Evolutionary conservation across 208 protist genomes (phyloP), one percentile per base, ranked within the genome.

Genomic region (Trypanosoma caninum): DNA sequence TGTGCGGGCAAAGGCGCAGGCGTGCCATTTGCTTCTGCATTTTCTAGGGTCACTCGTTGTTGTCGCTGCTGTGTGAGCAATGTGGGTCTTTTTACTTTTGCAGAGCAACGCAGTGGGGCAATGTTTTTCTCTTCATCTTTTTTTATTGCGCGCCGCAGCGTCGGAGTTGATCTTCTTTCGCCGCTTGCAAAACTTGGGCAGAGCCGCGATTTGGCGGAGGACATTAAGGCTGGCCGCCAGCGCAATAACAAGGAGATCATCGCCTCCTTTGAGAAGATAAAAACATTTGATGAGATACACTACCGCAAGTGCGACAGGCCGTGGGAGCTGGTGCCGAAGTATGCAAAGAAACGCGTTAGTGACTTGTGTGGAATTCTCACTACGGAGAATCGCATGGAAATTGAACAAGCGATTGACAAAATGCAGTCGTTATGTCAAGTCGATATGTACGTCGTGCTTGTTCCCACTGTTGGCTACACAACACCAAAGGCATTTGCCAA

Each of bases 171-270:
- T 34, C 76, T 93, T n/a, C 78, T 90, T 34, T 85, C 82, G 16
- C 75, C 86, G 14, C 58, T 90, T 0, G 69, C 86, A 18, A 93
- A 93, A 70, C 76, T 94, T 7, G 87, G 87, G 28, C 77, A 88
- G 53, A 94, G 87, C 59, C 72, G 82, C 16, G 84, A 89, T 47
- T 74, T 94, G 34, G 81, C 84, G 4, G 76, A 56, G 0, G 80
- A 87, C 47, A 70, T 94, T 28, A 89, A 90, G 62, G 87, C 73
- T 16, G 79, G 78, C 11, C 68, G 83, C 3, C 67, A 81, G 42
- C 84, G 84, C 52, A 82, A 78, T 65, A 94, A 94, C 66, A 85
- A 87, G 56, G 82, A 91, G 44, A 88, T 94, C 37, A 68, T 91
- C 25, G 78, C 78, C 11, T 82, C 87, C 25, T 89, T 94, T 51